Conservation (phyloP, 2,329 filamentous ascomycete genomes). For the Xylaria sp. region DNA sequence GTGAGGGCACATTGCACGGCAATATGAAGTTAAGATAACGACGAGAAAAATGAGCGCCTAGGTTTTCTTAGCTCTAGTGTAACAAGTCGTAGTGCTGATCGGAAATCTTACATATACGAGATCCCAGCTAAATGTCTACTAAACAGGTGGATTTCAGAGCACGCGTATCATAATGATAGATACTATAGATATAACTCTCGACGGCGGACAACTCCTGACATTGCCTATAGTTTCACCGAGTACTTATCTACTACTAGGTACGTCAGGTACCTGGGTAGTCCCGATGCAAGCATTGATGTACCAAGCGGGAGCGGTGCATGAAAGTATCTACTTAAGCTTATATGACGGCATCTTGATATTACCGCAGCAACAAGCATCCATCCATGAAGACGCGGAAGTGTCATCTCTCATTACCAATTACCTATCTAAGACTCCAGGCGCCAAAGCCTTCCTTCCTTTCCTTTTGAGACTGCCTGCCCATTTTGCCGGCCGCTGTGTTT, state of each 20-base stretch:
- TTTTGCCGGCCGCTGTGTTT: background rate
- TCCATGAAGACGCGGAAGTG: background rate
- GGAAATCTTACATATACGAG: background rate
- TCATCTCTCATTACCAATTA: background rate
- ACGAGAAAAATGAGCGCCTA: background rate
- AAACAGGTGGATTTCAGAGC: too few species aligned
- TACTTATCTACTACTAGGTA: too few species aligned
- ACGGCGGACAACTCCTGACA: too few species aligned
- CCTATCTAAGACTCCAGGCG: background rate
- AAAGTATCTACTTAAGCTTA: too few species aligned
- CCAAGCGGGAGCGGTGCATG: too few species aligned
- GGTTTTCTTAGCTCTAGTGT: background rate
- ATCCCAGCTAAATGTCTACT: background rate
- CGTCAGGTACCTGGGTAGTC: too few species aligned
- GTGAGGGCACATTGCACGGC: background rate
- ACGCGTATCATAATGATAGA: too few species aligned
- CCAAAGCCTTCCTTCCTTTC: background rate
- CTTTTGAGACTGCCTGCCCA: background rate
- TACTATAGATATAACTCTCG: too few species aligned
- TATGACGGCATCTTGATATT: slow-evolving; percentile 19
- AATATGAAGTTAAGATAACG: background rate
- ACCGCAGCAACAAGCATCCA: slow-evolving; percentile 23
- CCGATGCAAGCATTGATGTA: too few species aligned
- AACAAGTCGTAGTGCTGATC: background rate
- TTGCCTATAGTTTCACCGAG: too few species aligned